phyloP scores from a whole-genome alignment of 345 rosid species.

The Bruguiera parviflora region DNA sequence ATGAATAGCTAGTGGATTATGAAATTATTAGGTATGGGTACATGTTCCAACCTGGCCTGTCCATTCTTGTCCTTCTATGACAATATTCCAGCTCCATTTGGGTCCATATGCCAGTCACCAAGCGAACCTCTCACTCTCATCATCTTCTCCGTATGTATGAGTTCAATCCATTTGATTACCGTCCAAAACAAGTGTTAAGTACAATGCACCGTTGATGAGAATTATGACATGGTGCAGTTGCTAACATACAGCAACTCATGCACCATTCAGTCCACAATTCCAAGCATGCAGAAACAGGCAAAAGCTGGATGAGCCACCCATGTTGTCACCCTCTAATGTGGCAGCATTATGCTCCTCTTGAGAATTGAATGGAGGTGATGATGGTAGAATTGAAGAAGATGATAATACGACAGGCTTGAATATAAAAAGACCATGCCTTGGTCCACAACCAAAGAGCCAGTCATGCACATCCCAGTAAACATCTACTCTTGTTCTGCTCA shows the following conservation, averaged over 20 bases:
- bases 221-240: background rate
- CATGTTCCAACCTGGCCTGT: constrained; percentile 18
- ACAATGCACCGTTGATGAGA: background rate
- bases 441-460: constrained; percentile 51
- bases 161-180: background rate
- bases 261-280: constrained; percentile 35
- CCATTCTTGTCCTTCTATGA: constrained; percentile 17
- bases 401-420: constrained; percentile 38
- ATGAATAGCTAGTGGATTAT: constrained; percentile 1
- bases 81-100: constrained; percentile 29
- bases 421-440: constrained; percentile 49
- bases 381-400: background rate
- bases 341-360: constrained; percentile 18
- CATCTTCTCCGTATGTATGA: background rate
- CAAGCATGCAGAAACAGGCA: constrained; percentile 53
- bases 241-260: background rate
- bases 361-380: constrained; percentile 17
- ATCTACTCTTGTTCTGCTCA: constrained; percentile 34
- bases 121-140: background rate
- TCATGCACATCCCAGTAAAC: constrained; percentile 60
- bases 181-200: background rate
- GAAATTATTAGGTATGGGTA: constrained; percentile 12
- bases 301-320: constrained; percentile 33
- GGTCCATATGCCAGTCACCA: constrained; percentile 27
- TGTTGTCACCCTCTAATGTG: constrained; percentile 20